Evolutionary conservation across 768 basidiomycete species (phyloP).

Genomic region (Mycena polygramma): DNA sequence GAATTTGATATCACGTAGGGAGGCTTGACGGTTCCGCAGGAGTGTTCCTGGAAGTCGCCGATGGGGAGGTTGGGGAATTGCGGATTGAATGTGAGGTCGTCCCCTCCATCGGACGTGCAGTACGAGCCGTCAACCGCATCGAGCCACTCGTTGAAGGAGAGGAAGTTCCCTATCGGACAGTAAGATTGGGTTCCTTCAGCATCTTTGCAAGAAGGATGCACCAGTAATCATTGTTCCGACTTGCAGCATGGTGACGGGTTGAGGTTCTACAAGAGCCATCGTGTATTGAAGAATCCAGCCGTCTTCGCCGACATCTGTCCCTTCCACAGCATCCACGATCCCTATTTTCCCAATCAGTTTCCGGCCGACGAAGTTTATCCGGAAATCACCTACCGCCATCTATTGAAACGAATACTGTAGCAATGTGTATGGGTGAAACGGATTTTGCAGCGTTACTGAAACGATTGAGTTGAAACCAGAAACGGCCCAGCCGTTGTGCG

Average conservation of each 20-base stretch:
- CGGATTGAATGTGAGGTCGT: slow-evolving; percentile 50
- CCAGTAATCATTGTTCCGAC: slow-evolving; percentile 46
- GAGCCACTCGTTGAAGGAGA: slow-evolving; percentile 52
- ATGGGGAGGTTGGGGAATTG: slow-evolving; percentile 47
- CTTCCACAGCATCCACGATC: slow-evolving; percentile 35
- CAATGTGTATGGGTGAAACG: no score
- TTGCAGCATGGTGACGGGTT: slow-evolving; percentile 49
- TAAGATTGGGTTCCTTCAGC: background rate
- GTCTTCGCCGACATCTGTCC: slow-evolving; percentile 53
- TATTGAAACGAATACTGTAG: slow-evolving; percentile 58
- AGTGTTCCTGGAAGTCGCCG: slow-evolving; percentile 47
- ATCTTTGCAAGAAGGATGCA: background rate
- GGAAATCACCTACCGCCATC: slow-evolving; percentile 54
- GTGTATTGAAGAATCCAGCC: slow-evolving; percentile 61
- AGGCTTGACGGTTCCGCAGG: slow-evolving; percentile 53
- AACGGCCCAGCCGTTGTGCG: no score
- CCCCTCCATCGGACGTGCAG: slow-evolving; percentile 51
- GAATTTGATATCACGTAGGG: slow-evolving; percentile 61
- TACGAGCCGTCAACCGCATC: slow-evolving; percentile 53
- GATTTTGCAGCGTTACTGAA: no score
- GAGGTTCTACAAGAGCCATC: slow-evolving; percentile 53
- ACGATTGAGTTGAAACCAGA: no score
- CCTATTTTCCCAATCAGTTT: slow-evolving; percentile 24
- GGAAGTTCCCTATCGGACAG: slow-evolving; percentile 33
- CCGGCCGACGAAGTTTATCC: background rate